A percentile compares a stretch with the other conserved stretches of the same genome.
phyloP scores from a whole-genome alignment of 805 yeast species.

The Teunomyces pallodes region DNA sequence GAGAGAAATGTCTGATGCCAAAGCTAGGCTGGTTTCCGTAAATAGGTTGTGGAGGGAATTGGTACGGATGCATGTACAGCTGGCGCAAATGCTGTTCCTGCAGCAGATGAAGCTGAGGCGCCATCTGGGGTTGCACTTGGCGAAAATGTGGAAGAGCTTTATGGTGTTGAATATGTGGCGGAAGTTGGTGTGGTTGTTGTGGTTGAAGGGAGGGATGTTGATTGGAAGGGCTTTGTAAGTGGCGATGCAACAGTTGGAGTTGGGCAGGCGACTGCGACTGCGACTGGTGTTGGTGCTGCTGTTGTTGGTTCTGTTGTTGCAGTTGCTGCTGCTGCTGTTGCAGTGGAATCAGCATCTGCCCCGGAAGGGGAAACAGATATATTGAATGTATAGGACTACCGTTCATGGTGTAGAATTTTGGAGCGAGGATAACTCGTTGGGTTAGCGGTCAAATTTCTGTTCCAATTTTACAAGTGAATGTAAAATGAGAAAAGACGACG shows the following conservation, averaged over 20 bases:
- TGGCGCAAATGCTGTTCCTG: conserved; percentile 4
- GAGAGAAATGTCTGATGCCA: background rate
- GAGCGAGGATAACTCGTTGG: background rate
- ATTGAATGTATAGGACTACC: conserved; percentile 8
- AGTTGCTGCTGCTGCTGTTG: conserved; percentile 7
- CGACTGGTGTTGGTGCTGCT: conserved; percentile 6
- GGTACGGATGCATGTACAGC: background rate
- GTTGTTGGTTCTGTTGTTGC: conserved; percentile 8
- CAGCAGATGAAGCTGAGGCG: conserved; percentile 3
- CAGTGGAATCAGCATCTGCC: conserved; percentile 2
- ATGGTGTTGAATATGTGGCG: conserved; percentile 1
- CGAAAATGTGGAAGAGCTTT: conserved; percentile 1
- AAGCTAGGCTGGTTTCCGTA: background rate
- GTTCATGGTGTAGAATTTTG: conserved; percentile 5
- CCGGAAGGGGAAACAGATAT: conserved; percentile 4
- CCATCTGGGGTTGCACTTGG: conserved; percentile 2
- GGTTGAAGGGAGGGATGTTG: conserved; percentile 3
- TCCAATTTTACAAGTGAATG: background rate
- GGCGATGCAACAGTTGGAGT: conserved; percentile 2
- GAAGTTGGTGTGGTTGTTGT: conserved; percentile 1
- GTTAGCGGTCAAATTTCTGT: conserved; percentile 6
- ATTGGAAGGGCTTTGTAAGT: background rate
- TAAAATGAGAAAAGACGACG: conserved; percentile 4
- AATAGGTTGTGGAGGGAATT: conserved; percentile 1
- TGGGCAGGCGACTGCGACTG: conserved; percentile 6